phyloP scores from a whole-genome alignment of 306 rosid genomes.

The Vigna mungo region DNA sequence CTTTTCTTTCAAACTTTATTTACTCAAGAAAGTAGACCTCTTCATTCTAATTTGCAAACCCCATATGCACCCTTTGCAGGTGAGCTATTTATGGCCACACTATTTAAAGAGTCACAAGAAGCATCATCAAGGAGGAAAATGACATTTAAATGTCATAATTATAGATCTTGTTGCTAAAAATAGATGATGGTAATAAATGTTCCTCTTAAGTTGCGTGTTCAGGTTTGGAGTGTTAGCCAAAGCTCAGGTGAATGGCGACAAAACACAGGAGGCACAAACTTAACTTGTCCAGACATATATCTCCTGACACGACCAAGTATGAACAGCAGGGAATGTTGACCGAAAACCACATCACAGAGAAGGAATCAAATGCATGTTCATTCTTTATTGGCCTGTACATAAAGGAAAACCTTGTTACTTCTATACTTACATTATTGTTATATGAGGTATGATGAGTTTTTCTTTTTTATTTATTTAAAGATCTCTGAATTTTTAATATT shows the following conservation, averaged over 20 bases:
- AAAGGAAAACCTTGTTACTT: background rate
- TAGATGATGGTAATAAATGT: background rate
- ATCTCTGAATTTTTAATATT: too few species aligned
- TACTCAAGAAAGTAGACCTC: background rate
- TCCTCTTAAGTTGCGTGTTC: background rate
- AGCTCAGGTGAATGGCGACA: background rate
- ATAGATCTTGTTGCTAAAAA: background rate
- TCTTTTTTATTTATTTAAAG: too few species aligned
- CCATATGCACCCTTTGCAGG: constrained; percentile 14
- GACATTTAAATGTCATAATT: background rate
- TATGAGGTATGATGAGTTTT: background rate
- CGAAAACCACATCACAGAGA: background rate
- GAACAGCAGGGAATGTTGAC: constrained; percentile 35
- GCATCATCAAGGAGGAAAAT: constrained; percentile 25
- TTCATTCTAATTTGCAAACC: constrained; percentile 18
- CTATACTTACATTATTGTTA: background rate
- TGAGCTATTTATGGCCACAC: constrained; percentile 6
- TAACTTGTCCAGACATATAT: constrained; percentile 17
- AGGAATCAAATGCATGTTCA: constrained; percentile 11
- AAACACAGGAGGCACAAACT: constrained; percentile 9
- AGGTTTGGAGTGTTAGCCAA: background rate
- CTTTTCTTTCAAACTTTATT: constrained; percentile 1
- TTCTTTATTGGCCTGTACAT: constrained; percentile 3
- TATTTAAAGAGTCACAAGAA: constrained; percentile 24
- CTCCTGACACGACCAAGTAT: constrained; percentile 28